A percentile compares a stretch with the other conserved stretches of the same genome.
Evolutionary conservation across 768 basidiomycete genomes (phyloP).

Genomic region (Auricularia cornea): DNA sequence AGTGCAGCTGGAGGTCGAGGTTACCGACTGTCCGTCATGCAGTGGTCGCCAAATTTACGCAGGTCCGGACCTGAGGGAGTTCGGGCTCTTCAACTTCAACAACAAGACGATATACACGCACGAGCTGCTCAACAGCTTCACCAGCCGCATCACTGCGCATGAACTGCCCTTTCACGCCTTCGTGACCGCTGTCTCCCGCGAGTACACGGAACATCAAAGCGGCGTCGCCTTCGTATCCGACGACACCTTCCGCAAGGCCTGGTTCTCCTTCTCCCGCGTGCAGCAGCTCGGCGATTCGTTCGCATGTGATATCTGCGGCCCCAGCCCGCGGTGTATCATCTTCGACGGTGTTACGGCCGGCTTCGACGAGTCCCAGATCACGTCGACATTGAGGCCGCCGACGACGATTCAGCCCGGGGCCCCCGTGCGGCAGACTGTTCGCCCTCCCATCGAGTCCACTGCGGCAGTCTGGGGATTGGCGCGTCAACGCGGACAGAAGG

Average conservation of each 20-base stretch:
- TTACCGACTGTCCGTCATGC: neutral
- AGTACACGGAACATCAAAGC: constrained; percentile 4
- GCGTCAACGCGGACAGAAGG: neutral
- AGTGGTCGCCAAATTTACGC: neutral
- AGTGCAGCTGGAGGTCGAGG: neutral
- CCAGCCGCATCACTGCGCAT: constrained; percentile 10
- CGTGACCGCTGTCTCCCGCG: constrained; percentile 3
- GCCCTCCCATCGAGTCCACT: neutral
- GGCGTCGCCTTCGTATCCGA: constrained; percentile 5
- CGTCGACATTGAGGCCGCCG: neutral
- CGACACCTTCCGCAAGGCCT: constrained; percentile 11
- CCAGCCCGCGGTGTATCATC: constrained; percentile 8
- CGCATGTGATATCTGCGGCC: constrained; percentile 9
- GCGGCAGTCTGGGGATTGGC: neutral
- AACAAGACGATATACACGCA: constrained; percentile 12
- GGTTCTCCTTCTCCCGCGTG: constrained; percentile 11
- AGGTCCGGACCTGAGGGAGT: constrained; percentile 9
- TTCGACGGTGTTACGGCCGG: constrained; percentile 9
- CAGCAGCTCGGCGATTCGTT: constrained; percentile 9
- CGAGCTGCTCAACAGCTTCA: constrained; percentile 14
- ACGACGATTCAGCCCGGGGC: neutral
- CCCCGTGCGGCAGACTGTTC: neutral
- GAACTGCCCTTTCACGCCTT: constrained; percentile 14
- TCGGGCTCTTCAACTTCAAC: constrained; percentile 14
- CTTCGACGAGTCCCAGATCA: neutral